Evolutionary conservation across 805 yeast species (phyloP), one percentile per base, ranked within the genome.

Genomic region (Aciculoconidium aculeatum): DNA sequence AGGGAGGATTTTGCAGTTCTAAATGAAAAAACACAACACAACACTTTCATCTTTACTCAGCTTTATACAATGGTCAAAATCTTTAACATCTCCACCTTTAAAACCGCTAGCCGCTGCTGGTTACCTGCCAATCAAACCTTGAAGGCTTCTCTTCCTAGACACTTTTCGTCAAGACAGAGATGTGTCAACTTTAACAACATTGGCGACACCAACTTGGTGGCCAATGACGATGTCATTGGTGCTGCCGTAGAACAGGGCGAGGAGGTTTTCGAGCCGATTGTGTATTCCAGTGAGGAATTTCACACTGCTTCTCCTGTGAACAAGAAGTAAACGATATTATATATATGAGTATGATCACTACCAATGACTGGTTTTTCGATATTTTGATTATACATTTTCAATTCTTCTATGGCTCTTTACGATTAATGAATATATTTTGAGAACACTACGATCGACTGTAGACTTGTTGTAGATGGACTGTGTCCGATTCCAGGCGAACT

Each of bases 21-120:
- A 10, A 12, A n/a, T 21, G 23, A 10, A n/a, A n/a, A n/a, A 21
- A 21, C 9, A 24, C 19, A 6, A 24, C 11, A 15, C 11, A 23
- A 6, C 27, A 7, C 11, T 13, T 19, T 19, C 13, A 30, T 30
- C 28, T 27, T 30, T 20, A 22, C 24, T 18, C 23, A 30, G n/a
- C n/a, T n/a, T n/a, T 11, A 17, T 17, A 23, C 28, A 23, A 30
- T 25, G 28, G 18, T 11, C 17, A 30, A 30, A 15, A 23, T 59
- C 23, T 44, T 59, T 26, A 51, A 51, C 28, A 50, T 63, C 23
- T 44, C 64, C 18, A 42, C 61, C 11, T 53, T 49, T 47, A 61
- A 56, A 41, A 63, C 70, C 27, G 65, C 68, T 30, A 46, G 66
- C 26, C 57, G 65, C 36, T 61, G 67, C 44, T 63, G 68, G 68